Percentiles rank a stretch among this genome's conserved stretches.
Conservation (phyloP, 768 basidiomycete species). For the Boletus barrowsii region DNA sequence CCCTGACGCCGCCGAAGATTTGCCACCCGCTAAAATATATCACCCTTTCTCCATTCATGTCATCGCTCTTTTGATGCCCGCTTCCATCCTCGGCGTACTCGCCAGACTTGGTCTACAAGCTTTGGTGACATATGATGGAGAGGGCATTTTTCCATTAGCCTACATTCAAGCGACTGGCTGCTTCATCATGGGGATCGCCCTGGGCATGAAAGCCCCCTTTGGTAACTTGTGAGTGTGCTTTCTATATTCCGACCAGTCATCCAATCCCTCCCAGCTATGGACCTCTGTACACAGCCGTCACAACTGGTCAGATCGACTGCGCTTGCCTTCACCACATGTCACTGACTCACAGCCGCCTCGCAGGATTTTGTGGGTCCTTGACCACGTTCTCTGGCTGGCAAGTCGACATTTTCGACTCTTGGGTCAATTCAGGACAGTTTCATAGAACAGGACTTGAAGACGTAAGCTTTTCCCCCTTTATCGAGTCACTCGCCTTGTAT, state of each 20-base stretch:
- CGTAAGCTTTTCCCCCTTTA: conserved; percentile 43
- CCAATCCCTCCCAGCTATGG: conserved; percentile 57
- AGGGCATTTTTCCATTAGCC: conserved; percentile 74
- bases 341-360: not conserved
- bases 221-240: conserved; percentile 61
- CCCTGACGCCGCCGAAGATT: conserved; percentile 31
- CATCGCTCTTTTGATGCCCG: conserved; percentile 70
- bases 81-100: conserved; percentile 83
- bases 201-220: conserved; percentile 70
- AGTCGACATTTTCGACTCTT: conserved; percentile 79
- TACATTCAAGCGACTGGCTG: conserved; percentile 90
- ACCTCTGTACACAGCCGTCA: conserved; percentile 82
- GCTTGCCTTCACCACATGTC: not conserved
- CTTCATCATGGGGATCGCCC: conserved; percentile 81
- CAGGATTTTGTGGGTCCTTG: conserved; percentile 92
- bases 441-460: conserved; percentile 65
- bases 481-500: not conserved
- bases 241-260: conserved; percentile 6
- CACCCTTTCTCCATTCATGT: conserved; percentile 61
- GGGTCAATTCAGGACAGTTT: conserved; percentile 62
- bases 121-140: conserved; percentile 68
- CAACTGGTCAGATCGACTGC: conserved; percentile 60
- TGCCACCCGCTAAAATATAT: conserved; percentile 38
- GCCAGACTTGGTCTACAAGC: conserved; percentile 77
- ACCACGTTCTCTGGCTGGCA: conserved; percentile 99